A percentile compares a stretch with the other conserved stretches of the same genome.
Evolutionary conservation across 306 rosid species (phyloP).

Genomic region (Prunus padus): DNA sequence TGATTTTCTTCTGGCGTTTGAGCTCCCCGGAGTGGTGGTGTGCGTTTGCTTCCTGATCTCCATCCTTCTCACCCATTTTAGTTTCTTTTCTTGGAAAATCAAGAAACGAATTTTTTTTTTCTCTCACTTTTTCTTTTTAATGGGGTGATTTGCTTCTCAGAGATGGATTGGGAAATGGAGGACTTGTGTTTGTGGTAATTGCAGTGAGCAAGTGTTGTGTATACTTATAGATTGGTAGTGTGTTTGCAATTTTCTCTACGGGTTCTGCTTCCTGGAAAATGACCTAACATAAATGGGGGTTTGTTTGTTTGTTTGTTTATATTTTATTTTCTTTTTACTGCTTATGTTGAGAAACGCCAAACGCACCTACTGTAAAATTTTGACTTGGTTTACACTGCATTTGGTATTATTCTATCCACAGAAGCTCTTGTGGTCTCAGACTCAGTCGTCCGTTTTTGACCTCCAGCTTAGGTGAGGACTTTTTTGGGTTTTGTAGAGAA

Average conservation of each 20-base stretch:
- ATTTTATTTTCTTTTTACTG: too few species aligned
- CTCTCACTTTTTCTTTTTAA: not conserved
- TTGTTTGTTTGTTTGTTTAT: not conserved
- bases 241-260: not conserved
- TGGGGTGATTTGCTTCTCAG: not conserved
- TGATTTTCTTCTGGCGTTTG: constrained; percentile 15
- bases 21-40: not conserved
- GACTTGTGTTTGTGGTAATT: not conserved
- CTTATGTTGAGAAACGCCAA: not conserved
- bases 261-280: not conserved
- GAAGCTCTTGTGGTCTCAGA: not conserved
- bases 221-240: not conserved
- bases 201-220: not conserved
- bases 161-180: not conserved
- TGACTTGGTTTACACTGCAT: too few species aligned
- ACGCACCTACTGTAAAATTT: not conserved
- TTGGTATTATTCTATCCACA: not conserved
- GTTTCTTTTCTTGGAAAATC: not conserved
- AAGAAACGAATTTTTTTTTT: not conserved
- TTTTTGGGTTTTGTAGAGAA: too few species aligned
- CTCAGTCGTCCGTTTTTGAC: constrained; percentile 5
- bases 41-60: not conserved
- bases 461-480: not conserved
- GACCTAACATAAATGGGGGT: not conserved
- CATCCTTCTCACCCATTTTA: constrained; percentile 3